Conservation (phyloP, 2,329 filamentous ascomycete genomes). For the Xylariomycetidae sp. region DNA sequence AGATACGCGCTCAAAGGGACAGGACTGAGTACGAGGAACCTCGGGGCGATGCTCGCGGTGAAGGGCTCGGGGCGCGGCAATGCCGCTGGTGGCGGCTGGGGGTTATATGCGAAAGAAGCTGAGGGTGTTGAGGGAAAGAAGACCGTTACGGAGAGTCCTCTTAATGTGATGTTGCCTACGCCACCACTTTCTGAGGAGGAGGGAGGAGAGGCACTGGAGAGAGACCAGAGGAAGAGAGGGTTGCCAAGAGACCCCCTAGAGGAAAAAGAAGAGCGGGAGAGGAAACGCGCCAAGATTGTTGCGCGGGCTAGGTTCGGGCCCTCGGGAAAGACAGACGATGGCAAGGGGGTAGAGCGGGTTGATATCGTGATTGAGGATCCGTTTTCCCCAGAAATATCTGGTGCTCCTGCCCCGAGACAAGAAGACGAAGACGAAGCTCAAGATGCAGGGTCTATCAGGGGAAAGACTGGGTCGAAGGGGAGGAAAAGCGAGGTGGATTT, state of each 20-base stretch:
- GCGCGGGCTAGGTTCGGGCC: slow-evolving; percentile 69
- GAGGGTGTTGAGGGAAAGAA: slow-evolving; percentile 37
- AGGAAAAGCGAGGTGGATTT: slow-evolving; percentile 15
- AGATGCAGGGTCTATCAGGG: slow-evolving; percentile 11
- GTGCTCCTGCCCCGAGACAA: not conserved
- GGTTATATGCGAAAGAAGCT: slow-evolving; percentile 65
- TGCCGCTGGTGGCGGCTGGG: slow-evolving; percentile 72
- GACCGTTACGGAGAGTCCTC: slow-evolving; percentile 43
- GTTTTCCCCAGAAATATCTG: slow-evolving; percentile 29
- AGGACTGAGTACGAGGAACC: slow-evolving; percentile 64
- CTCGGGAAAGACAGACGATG: slow-evolving; percentile 50
- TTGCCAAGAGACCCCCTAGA: slow-evolving; percentile 19
- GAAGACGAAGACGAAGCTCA: slow-evolving; percentile 15
- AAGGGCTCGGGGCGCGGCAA: slow-evolving; percentile 68
- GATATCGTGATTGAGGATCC: slow-evolving; percentile 57
- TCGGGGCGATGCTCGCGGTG: slow-evolving; percentile 64
- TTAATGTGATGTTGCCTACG: slow-evolving; percentile 47
- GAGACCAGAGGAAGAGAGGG: slow-evolving; percentile 9
- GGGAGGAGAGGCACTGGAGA: slow-evolving; percentile 16
- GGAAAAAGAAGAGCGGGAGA: slow-evolving; percentile 29
- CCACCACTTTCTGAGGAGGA: slow-evolving; percentile 40
- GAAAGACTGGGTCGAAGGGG: slow-evolving; percentile 17
- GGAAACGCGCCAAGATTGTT: slow-evolving; percentile 56
- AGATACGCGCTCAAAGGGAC: slow-evolving; percentile 67
- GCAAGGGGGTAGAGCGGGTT: slow-evolving; percentile 56